A percentile compares a stretch with the other conserved stretches of the same genome.
These are phyloP conservation scores for Yarrowia alimentaria DNA, from an alignment of 805 yeast species.

Conservation along the genomic window DNA sequence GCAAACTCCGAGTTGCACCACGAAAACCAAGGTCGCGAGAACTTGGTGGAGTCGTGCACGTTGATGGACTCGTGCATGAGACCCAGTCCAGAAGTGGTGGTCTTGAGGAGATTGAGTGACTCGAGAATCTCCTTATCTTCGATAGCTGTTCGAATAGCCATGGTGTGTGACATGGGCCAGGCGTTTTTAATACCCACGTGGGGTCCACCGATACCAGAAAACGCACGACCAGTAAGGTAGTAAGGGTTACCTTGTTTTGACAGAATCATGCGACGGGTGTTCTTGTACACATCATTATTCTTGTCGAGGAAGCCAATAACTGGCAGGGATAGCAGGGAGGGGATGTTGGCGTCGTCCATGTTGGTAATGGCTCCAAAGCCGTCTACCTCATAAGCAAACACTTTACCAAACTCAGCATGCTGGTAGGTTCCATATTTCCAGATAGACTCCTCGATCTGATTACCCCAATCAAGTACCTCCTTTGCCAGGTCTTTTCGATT, in stretches of 20 bases:
- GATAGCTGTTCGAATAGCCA: constrained; percentile 70
- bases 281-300: constrained; percentile 62
- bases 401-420: constrained; percentile 69
- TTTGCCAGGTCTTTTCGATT: constrained; percentile 33
- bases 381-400: constrained; percentile 85
- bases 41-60: constrained; percentile 48
- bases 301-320: constrained; percentile 62
- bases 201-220: constrained; percentile 87
- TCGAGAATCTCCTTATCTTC: constrained; percentile 65
- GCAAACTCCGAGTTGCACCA: constrained; percentile 95
- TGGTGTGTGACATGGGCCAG: constrained; percentile 87
- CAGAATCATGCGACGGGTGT: constrained; percentile 74
- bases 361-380: constrained; percentile 71
- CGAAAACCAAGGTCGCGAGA: constrained; percentile 86
- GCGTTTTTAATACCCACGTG: constrained; percentile 78
- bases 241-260: constrained; percentile 75
- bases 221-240: constrained; percentile 57
- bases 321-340: constrained; percentile 76
- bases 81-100: constrained; percentile 70
- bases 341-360: constrained; percentile 92
- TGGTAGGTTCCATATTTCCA: constrained; percentile 61
- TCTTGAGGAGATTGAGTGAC: constrained; percentile 51
- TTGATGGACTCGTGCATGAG: constrained; percentile 80
- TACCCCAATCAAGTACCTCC: constrained; percentile 39
- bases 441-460: constrained; percentile 53